phyloP scores from a whole-genome alignment of 768 basidiomycete genomes.

The Candolleomyces eurysporus region DNA sequence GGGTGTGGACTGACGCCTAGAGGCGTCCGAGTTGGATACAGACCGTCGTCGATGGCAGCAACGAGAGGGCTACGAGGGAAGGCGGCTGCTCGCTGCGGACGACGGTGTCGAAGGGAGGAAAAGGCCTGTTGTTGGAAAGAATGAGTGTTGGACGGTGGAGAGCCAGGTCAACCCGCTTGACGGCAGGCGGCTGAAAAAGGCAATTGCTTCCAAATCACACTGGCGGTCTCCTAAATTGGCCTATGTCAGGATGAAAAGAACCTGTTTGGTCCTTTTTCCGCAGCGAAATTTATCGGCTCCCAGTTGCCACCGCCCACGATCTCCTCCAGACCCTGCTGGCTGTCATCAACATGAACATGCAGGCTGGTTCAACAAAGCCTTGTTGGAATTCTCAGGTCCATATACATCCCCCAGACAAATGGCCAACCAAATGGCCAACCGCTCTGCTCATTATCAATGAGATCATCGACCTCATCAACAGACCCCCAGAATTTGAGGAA shows the following conservation, averaged over 20 bases:
- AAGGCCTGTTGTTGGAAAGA: slow-evolving; percentile 2
- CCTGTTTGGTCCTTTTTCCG: neutral
- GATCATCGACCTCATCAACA: no score
- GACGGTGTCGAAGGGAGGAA: slow-evolving; percentile 1
- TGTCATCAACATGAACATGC: neutral
- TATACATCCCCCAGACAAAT: no score
- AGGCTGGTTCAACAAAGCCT: no score
- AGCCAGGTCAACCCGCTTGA: slow-evolving; percentile 6
- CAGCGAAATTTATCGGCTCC: neutral
- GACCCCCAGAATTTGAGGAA: no score
- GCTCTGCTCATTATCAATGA: no score
- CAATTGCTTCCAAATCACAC: neutral
- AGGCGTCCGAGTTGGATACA: slow-evolving; percentile 5
- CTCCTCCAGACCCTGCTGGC: neutral
- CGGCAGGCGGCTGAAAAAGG: slow-evolving; percentile 4
- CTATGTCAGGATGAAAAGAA: neutral
- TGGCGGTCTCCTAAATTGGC: neutral
- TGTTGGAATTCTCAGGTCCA: no score
- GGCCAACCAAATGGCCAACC: no score
- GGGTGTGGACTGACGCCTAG: slow-evolving; percentile 8
- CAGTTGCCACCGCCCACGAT: neutral
- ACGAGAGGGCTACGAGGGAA: slow-evolving; percentile 10
- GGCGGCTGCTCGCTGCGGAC: slow-evolving; percentile 3
- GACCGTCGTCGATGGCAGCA: slow-evolving; percentile 9
- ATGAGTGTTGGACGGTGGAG: slow-evolving; percentile 5